phyloP scores from a whole-genome alignment of 495 filamentous ascomycete genomes.

The Aspergillus olivimuriae region DNA sequence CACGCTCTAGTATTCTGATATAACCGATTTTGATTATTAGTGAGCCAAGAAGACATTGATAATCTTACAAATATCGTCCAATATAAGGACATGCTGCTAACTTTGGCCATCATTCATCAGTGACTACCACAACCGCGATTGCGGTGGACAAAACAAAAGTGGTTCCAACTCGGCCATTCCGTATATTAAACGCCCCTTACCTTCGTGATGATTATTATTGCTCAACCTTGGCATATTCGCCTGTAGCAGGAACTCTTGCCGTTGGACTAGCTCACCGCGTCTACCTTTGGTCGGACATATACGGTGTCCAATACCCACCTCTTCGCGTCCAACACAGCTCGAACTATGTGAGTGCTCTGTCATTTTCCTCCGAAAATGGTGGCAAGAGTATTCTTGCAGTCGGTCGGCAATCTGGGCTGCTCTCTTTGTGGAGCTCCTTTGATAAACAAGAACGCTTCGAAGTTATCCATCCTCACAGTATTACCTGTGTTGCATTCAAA shows the following conservation, averaged over 20 bases:
- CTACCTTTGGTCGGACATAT: slow-evolving; percentile 82
- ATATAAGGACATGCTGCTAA: too few relatives aligned
- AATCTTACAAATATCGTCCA: too few relatives aligned
- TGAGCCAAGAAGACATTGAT: too few relatives aligned
- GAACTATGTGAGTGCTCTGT: slow-evolving; percentile 71
- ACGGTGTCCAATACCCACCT: slow-evolving; percentile 45
- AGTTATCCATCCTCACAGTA: slow-evolving; percentile 56
- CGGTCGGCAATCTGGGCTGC: slow-evolving; percentile 64
- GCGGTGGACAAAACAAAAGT: slow-evolving; percentile 10
- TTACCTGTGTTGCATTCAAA: slow-evolving; percentile 73
- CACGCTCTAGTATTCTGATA: too few relatives aligned
- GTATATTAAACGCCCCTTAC: slow-evolving; percentile 82
- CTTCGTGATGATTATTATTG: slow-evolving; percentile 95
- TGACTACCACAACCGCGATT: not conserved
- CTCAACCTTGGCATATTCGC: slow-evolving; percentile 80
- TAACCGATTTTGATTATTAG: too few relatives aligned
- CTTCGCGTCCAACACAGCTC: slow-evolving; percentile 32
- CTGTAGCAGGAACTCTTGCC: slow-evolving; percentile 65
- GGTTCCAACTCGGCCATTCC: slow-evolving; percentile 70
- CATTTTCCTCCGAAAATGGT: slow-evolving; percentile 79
- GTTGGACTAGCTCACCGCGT: slow-evolving; percentile 77
- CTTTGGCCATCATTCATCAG: too few relatives aligned
- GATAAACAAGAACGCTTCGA: slow-evolving; percentile 65
- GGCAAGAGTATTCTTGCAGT: slow-evolving; percentile 76
- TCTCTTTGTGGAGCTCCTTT: slow-evolving; percentile 55